Evolutionary conservation across 805 yeast genomes (phyloP).

Genomic region (Myxozyma melibiosi): DNA sequence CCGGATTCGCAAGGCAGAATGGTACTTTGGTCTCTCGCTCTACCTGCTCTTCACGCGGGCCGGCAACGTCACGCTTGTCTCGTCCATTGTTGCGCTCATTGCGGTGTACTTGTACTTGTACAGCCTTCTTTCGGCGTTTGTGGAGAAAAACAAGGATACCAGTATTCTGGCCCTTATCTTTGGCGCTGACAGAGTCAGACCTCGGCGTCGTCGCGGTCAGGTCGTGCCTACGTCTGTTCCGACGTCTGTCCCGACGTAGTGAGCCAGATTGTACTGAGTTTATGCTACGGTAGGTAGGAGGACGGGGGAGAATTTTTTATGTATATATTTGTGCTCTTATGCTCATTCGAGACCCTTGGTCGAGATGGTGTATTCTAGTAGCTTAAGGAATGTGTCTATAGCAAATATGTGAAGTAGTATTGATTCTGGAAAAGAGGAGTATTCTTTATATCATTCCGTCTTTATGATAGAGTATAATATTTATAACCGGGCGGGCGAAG

Average conservation of each 20-base stretch:
- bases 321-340: too few species aligned
- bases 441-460: neutral
- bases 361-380: too few species aligned
- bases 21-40: constrained; percentile 5
- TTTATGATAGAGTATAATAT: neutral
- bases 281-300: too few species aligned
- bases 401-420: too few species aligned
- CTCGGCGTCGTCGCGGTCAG: constrained; percentile 11
- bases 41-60: constrained; percentile 15
- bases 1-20: constrained; percentile 12
- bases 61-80: constrained; percentile 13
- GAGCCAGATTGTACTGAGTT: too few species aligned
- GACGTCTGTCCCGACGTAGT: too few species aligned
- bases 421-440: neutral
- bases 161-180: constrained; percentile 16
- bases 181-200: constrained; percentile 10
- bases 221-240: neutral
- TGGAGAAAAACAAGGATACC: constrained; percentile 14
- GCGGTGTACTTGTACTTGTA: constrained; percentile 12
- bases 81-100: constrained; percentile 6
- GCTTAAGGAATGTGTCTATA: too few species aligned
- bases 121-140: neutral
- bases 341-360: too few species aligned
- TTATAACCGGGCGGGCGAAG: constrained; percentile 1
- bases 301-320: too few species aligned